A percentile compares a stretch with the other conserved stretches of the same genome.
Conservation (phyloP, 768 basidiomycete species). For the Leccinum fibrillosum region DNA sequence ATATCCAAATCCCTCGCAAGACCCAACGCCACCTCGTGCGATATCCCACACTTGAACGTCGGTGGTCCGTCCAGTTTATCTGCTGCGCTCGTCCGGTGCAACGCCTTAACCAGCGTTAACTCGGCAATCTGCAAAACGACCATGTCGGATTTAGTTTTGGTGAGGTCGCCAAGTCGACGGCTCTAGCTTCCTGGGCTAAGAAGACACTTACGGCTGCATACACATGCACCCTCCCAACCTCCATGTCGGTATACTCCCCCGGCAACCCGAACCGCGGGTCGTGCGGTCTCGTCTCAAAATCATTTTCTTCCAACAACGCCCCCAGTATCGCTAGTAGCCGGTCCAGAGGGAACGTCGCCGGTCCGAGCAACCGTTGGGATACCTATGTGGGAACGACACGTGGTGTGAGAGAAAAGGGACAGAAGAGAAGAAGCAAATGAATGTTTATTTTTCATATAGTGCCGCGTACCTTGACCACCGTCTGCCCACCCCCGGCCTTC, state of each 20-base stretch:
- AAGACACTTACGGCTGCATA: slow-evolving; percentile 54
- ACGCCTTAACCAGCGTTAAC: slow-evolving; percentile 46
- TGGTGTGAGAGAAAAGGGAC: background rate
- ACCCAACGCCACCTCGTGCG: slow-evolving; percentile 49
- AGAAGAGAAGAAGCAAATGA: background rate
- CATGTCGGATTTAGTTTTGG: background rate
- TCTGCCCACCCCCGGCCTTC: slow-evolving; percentile 32
- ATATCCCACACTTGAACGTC: slow-evolving; percentile 71
- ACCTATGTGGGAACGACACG: slow-evolving; percentile 37
- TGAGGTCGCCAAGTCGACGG: background rate
- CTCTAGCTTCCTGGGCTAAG: background rate
- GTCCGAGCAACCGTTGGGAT: slow-evolving; percentile 77
- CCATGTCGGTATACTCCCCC: slow-evolving; percentile 76
- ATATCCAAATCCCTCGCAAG: slow-evolving; percentile 62
- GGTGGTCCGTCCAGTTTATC: slow-evolving; percentile 71
- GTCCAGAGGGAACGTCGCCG: slow-evolving; percentile 23
- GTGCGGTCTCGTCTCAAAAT: slow-evolving; percentile 40
- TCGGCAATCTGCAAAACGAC: slow-evolving; percentile 44
- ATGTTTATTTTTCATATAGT: background rate
- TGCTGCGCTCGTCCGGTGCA: slow-evolving; percentile 58
- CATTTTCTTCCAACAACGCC: slow-evolving; percentile 69
- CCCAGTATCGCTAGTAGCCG: slow-evolving; percentile 79
- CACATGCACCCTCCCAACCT: slow-evolving; percentile 45
- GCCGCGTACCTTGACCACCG: slow-evolving; percentile 42
- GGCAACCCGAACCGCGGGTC: slow-evolving; percentile 50